Evolutionary conservation across 805 yeast species (phyloP).

Genomic region (Pichia sporocuriosa): DNA sequence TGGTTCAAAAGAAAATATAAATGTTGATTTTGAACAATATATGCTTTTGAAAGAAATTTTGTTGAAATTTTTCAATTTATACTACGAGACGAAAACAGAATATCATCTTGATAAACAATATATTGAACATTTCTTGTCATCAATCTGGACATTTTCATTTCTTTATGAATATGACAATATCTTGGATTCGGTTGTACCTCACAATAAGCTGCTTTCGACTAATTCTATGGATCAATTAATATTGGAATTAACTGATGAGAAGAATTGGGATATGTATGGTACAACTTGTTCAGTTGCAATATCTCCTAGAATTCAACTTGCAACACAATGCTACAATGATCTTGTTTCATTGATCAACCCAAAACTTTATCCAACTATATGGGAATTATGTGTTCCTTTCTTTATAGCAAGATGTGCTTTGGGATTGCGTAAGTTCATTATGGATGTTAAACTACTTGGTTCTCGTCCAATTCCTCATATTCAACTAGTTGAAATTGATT

Average conservation of each 20-base stretch:
- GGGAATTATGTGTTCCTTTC: constrained; percentile 35
- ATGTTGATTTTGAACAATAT: constrained; percentile 28
- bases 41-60: constrained; percentile 28
- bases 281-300: constrained; percentile 46
- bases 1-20: constrained; percentile 6
- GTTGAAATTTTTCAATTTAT: constrained; percentile 34
- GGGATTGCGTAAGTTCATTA: constrained; percentile 54
- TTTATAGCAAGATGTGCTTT: constrained; percentile 54
- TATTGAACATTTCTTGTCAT: constrained; percentile 38
- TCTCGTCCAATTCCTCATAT: constrained; percentile 59
- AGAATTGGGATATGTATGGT: constrained; percentile 51
- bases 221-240: constrained; percentile 1
- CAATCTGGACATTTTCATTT: constrained; percentile 54
- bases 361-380: constrained; percentile 17
- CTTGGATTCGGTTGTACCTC: constrained; percentile 8
- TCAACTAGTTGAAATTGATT: constrained; percentile 55
- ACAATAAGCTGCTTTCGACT: not conserved
- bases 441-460: constrained; percentile 54
- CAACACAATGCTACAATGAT: constrained; percentile 52
- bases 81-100: constrained; percentile 15
- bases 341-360: constrained; percentile 36
- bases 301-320: constrained; percentile 40
- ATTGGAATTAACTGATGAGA: constrained; percentile 30
- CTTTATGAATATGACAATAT: constrained; percentile 50
- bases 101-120: constrained; percentile 16